Evolutionary conservation across 352 stramenopile genomes (phyloP).

Genomic region (Phytopythium kandeliae): DNA sequence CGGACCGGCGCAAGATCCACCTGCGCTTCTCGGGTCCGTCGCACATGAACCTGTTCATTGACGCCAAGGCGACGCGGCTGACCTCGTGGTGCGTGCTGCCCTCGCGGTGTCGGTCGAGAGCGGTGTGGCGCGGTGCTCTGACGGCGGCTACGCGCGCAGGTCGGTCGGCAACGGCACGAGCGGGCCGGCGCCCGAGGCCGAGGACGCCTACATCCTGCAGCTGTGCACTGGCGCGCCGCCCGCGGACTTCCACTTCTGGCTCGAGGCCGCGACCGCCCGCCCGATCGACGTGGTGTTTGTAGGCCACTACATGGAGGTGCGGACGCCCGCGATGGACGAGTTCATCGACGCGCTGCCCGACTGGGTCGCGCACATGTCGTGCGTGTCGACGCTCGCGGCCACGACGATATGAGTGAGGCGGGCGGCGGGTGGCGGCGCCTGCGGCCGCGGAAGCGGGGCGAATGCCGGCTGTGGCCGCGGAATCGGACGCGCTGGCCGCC

Average conservation of each 20-base stretch:
- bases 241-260: constrained; percentile 70
- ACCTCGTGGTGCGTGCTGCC: constrained; percentile 58
- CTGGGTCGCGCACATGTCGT: constrained; percentile 34
- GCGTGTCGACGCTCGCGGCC: constrained; percentile 55
- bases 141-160: too few relatives aligned
- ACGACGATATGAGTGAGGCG: constrained; percentile 58
- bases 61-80: constrained; percentile 58
- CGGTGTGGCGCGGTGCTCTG: too few relatives aligned
- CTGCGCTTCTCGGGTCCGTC: constrained; percentile 61
- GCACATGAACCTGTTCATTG: constrained; percentile 71
- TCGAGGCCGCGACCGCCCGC: constrained; percentile 45
- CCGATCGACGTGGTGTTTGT: constrained; percentile 57
- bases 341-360: constrained; percentile 36
- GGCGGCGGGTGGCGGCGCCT: too few relatives aligned
- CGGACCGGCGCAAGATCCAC: constrained; percentile 52
- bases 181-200: constrained; percentile 41
- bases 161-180: constrained; percentile 64
- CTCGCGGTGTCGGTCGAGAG: too few relatives aligned
- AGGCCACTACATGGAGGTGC: constrained; percentile 57
- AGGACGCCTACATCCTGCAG: constrained; percentile 74
- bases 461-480: too few relatives aligned
- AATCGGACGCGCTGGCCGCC: too few relatives aligned
- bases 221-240: constrained; percentile 54
- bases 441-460: too few relatives aligned
- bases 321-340: constrained; percentile 40